A percentile compares a stretch with the other conserved stretches of the same genome.
phyloP scores from a whole-genome alignment of 495 filamentous ascomycete species.

The Penicillium angulare region DNA sequence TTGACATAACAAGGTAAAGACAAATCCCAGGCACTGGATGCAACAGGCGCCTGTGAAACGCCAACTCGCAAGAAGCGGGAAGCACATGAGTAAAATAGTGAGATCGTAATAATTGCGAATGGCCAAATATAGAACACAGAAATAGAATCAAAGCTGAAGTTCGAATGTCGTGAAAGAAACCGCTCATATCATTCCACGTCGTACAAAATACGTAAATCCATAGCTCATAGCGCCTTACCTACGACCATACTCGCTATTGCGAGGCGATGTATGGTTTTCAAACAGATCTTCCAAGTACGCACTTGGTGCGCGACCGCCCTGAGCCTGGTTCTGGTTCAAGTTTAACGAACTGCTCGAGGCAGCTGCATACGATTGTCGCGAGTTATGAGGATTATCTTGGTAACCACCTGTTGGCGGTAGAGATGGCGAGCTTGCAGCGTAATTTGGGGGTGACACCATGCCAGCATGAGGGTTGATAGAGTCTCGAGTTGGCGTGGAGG shows the following conservation, averaged over 20 bases:
- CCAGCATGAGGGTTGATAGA: constrained; percentile 18
- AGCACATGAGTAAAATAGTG: neutral
- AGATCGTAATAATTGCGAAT: neutral
- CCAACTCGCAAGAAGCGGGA: neutral
- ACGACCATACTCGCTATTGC: constrained; percentile 12
- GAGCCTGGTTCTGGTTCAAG: constrained; percentile 59
- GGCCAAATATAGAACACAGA: constrained; percentile 1
- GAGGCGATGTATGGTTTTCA: constrained; percentile 56
- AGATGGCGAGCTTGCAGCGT: constrained; percentile 68
- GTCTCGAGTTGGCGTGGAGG: constrained; percentile 38
- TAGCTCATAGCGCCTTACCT: constrained; percentile 1
- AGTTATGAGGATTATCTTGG: constrained; percentile 29
- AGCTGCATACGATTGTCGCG: constrained; percentile 33
- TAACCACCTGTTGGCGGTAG: constrained; percentile 38
- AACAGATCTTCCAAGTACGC: constrained; percentile 93
- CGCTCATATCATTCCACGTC: constrained; percentile 7
- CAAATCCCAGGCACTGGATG: neutral
- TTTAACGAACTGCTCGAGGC: constrained; percentile 71
- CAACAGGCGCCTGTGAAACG: neutral
- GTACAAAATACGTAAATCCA: constrained; percentile 1
- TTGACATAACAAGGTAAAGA: constrained; percentile 1
- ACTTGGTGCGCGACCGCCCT: constrained; percentile 76
- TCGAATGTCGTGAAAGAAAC: neutral
- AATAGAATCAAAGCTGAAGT: neutral
- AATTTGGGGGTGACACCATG: no score